A percentile compares a stretch with the other conserved stretches of the same genome.
Evolutionary conservation across 768 basidiomycete genomes (phyloP).

Genomic region (Trametes meyenii): DNA sequence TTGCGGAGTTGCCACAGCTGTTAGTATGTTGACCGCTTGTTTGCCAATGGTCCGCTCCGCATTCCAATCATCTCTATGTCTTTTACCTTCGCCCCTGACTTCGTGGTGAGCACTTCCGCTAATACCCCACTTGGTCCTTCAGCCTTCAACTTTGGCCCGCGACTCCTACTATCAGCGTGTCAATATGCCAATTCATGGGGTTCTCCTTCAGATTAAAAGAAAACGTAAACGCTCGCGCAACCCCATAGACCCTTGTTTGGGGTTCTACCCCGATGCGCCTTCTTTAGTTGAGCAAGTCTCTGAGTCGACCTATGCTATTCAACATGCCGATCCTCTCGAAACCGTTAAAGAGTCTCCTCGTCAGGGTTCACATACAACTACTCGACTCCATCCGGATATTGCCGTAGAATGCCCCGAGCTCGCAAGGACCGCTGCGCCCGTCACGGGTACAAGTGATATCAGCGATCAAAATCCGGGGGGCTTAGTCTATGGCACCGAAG

Average conservation of each 20-base stretch:
- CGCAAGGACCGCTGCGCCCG: no score
- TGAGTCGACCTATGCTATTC: no score
- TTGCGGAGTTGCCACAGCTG: neutral
- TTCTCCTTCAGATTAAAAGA: neutral
- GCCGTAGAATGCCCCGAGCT: no score
- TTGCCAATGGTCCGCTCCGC: neutral
- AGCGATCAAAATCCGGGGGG: no score
- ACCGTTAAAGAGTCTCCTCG: no score
- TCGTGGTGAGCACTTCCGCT: neutral
- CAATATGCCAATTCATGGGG: no score
- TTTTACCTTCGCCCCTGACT: neutral
- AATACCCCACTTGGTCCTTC: no score
- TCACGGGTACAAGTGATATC: no score
- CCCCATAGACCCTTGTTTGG: slow-evolving; percentile 6
- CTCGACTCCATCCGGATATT: no score
- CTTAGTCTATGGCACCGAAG: neutral
- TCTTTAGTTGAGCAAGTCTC: neutral
- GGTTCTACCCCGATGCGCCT: neutral
- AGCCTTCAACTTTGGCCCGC: no score
- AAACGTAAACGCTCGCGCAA: neutral
- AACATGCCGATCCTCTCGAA: no score
- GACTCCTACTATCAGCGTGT: neutral
- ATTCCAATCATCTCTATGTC: neutral
- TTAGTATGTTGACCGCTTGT: neutral
- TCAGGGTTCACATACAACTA: no score